Conservation (phyloP, 1,284 basidiomycete genomes). For the Marasmius sp. region DNA sequence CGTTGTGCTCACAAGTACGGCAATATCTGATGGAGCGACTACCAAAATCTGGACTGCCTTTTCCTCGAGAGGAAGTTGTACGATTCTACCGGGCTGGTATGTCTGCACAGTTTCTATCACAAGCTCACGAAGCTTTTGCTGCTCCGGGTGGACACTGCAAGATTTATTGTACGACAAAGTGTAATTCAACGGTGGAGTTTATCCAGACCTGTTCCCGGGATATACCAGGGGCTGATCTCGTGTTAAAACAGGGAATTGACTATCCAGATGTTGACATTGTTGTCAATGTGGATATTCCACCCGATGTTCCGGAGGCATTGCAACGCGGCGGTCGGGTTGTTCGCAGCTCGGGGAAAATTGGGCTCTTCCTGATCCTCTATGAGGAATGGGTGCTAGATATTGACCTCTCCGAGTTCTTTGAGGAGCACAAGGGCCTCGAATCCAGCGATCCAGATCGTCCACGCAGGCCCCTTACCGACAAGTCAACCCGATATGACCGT, state of each 20-base stretch:
- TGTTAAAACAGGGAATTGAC: constrained; percentile 3
- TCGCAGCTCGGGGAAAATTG: not conserved
- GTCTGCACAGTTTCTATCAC: not conserved
- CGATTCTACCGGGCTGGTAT: not conserved
- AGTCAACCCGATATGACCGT: not conserved
- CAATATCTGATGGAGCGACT: not conserved
- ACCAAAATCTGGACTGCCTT: not conserved
- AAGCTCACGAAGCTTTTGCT: not conserved
- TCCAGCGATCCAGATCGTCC: not conserved
- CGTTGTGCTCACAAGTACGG: not conserved
- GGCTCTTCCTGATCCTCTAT: not conserved
- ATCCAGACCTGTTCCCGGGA: too few relatives aligned
- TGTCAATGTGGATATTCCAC: constrained; percentile 1
- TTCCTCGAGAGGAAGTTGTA: not conserved
- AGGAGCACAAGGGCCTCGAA: not conserved
- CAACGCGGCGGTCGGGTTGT: not conserved
- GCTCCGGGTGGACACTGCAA: not conserved
- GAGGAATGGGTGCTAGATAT: not conserved
- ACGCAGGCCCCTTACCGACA: not conserved
- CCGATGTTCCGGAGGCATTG: not conserved
- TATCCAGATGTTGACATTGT: constrained; percentile 6
- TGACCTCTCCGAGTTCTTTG: not conserved
- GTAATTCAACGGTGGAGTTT: constrained; percentile 3
- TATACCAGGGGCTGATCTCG: too few relatives aligned
- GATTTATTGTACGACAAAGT: not conserved